phyloP scores from a whole-genome alignment of 2,329 filamentous ascomycete genomes.

The Neoscytalidium dimidiatum region DNA sequence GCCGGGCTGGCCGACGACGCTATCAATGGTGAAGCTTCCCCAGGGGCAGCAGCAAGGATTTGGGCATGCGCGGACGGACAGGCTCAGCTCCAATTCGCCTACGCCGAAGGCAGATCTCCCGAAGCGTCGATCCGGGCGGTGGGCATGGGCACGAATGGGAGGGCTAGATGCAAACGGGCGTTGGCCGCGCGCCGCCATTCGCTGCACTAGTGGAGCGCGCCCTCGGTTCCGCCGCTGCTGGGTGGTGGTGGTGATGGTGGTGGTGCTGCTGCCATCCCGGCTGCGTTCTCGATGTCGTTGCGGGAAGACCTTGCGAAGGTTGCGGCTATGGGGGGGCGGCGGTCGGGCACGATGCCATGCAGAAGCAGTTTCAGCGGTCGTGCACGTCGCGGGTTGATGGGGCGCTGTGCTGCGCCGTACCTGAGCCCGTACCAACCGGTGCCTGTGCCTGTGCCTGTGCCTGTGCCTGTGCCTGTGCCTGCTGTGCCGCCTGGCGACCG shows the following conservation, averaged over 20 bases:
- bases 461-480: too few species aligned
- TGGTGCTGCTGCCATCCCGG: not conserved
- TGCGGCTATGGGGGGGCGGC: not conserved
- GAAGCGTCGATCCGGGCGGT: slow-evolving; percentile 10
- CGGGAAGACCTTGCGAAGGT: not conserved
- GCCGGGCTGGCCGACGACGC: not conserved
- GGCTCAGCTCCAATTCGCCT: not conserved
- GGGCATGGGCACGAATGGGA: not conserved
- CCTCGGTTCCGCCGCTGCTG: not conserved
- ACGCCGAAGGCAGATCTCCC: slow-evolving; percentile 2
- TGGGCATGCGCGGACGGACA: not conserved
- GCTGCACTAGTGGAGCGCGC: not conserved
- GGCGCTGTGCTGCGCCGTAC: not conserved
- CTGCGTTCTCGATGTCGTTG: not conserved
- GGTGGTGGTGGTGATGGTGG: not conserved
- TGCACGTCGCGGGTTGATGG: slow-evolving; percentile 14
- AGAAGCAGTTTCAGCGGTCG: slow-evolving; percentile 10
- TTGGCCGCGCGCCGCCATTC: slow-evolving; percentile 1
- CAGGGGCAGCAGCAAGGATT: not conserved
- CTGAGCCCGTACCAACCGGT: too few species aligned
- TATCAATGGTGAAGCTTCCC: not conserved
- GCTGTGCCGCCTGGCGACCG: not conserved
- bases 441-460: too few species aligned
- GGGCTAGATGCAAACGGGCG: not conserved
- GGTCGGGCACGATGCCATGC: not conserved